Percentiles rank a stretch among this genome's conserved stretches.
These are phyloP conservation scores for Calonectria henricotiae DNA, from an alignment of 2,329 filamentous ascomycete genomes.

Conservation along the genomic window DNA sequence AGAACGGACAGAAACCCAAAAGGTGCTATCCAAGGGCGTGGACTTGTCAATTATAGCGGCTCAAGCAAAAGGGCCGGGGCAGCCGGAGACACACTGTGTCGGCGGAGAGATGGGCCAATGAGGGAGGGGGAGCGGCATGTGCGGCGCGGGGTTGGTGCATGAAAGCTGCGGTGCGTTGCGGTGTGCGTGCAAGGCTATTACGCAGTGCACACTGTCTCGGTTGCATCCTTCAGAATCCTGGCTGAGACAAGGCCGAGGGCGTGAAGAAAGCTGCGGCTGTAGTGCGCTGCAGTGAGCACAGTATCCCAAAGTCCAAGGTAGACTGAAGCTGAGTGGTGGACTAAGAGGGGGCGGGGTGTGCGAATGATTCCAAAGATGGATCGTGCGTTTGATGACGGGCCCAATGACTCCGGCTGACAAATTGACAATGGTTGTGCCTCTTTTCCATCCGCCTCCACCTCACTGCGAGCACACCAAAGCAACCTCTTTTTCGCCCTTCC, in stretches of 20 bases:
- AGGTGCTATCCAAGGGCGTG: constrained; percentile 45
- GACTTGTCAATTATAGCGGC: constrained; percentile 49
- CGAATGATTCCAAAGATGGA: constrained; percentile 30
- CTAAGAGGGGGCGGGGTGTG: constrained; percentile 23
- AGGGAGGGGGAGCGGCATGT: constrained; percentile 11
- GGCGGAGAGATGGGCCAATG: constrained; percentile 20
- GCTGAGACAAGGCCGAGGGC: background rate
- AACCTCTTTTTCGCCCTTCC: constrained; percentile 30
- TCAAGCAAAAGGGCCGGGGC: constrained; percentile 22
- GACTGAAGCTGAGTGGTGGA: constrained; percentile 8
- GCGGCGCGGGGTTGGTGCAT: constrained; percentile 13
- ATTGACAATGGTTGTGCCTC: constrained; percentile 43
- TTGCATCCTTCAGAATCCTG: background rate
- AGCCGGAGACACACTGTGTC: constrained; percentile 25
- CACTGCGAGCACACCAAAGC: constrained; percentile 28
- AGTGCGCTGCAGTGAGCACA: constrained; percentile 2
- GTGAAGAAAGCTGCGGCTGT: background rate
- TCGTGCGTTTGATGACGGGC: constrained; percentile 21
- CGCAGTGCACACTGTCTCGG: background rate
- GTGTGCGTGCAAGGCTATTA: background rate
- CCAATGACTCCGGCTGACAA: constrained; percentile 50
- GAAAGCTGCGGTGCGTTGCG: background rate
- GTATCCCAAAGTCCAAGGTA: background rate
- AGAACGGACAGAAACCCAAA: constrained; percentile 22
- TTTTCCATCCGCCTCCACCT: constrained; percentile 43